Evolutionary conservation across 2,329 filamentous ascomycete genomes (phyloP).

Genomic region (Berkeleyomyces basicola): DNA sequence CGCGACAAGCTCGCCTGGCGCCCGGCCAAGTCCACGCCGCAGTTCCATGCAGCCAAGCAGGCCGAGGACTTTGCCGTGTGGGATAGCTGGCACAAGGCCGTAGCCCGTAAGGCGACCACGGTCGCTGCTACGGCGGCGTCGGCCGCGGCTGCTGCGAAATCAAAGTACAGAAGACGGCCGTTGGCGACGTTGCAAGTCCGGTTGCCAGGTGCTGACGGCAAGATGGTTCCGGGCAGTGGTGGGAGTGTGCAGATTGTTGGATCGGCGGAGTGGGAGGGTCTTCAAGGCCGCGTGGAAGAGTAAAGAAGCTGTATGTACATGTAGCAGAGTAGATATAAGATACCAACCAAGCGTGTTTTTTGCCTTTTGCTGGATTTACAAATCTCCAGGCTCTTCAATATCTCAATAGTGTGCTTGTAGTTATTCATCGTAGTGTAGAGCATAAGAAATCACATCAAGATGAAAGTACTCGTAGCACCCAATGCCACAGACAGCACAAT

Average conservation of each 20-base stretch:
- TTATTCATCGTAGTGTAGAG: not conserved
- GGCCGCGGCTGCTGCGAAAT: conserved; percentile 14
- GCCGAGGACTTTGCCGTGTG: conserved; percentile 48
- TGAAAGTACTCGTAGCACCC: no score
- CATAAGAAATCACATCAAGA: not conserved
- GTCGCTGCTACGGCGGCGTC: conserved; percentile 17
- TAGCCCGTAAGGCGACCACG: conserved; percentile 35
- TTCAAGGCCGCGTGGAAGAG: conserved; percentile 28
- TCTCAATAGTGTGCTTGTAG: not conserved
- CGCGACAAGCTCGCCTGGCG: conserved; percentile 49
- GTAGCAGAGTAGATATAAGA: not conserved
- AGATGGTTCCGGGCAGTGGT: conserved; percentile 23
- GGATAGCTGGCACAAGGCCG: conserved; percentile 39
- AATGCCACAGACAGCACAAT: not conserved
- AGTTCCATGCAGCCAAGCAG: conserved; percentile 49
- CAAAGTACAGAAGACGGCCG: conserved; percentile 17
- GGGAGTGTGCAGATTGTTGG: conserved; percentile 35
- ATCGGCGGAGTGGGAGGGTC: conserved; percentile 37
- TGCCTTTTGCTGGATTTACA: not conserved
- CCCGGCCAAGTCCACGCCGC: conserved; percentile 44
- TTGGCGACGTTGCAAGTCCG: conserved; percentile 35
- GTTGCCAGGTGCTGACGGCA: conserved; percentile 30
- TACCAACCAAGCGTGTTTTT: conserved; percentile 6
- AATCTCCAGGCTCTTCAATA: not conserved
- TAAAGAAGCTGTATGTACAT: conserved; percentile 9